phyloP scores from a whole-genome alignment of 495 filamentous ascomycete species.

The Hypoxylon lenormandii region DNA sequence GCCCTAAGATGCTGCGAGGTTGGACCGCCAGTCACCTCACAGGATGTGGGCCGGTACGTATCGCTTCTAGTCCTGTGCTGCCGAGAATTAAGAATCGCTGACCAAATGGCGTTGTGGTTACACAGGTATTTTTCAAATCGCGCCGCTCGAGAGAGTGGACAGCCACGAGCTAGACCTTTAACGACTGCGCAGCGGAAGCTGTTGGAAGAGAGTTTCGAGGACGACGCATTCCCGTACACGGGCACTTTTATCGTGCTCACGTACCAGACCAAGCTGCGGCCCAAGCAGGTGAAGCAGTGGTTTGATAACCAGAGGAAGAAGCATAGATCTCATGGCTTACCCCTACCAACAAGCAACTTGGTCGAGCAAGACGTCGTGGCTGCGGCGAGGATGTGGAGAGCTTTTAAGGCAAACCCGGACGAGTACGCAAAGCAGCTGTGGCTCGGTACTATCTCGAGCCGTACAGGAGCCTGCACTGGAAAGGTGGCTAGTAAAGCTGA shows the following conservation, averaged over 20 bases:
- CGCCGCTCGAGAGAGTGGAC: background rate
- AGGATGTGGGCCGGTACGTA: slow-evolving; percentile 4
- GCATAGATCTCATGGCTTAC: background rate
- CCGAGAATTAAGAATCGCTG: background rate
- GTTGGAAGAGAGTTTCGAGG: background rate
- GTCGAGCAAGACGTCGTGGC: background rate
- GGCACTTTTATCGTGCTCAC: background rate
- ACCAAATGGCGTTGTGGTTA: background rate
- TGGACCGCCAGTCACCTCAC: background rate
- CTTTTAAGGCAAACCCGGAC: background rate
- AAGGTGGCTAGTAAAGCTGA: background rate
- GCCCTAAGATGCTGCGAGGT: background rate
- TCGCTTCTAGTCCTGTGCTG: background rate
- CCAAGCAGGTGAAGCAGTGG: background rate
- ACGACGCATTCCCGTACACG: background rate
- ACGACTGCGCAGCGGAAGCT: background rate
- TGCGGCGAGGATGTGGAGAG: slow-evolving; percentile 5
- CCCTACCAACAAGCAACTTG: background rate
- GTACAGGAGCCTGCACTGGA: background rate
- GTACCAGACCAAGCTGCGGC: background rate
- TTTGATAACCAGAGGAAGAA: background rate
- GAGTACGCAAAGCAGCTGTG: slow-evolving; percentile 1
- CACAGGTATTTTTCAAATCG: background rate
- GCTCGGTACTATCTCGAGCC: background rate
- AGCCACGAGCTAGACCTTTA: background rate